Evolutionary conservation across 2,329 filamentous ascomycete genomes (phyloP).

Genomic region (Aspergillus piperis): DNA sequence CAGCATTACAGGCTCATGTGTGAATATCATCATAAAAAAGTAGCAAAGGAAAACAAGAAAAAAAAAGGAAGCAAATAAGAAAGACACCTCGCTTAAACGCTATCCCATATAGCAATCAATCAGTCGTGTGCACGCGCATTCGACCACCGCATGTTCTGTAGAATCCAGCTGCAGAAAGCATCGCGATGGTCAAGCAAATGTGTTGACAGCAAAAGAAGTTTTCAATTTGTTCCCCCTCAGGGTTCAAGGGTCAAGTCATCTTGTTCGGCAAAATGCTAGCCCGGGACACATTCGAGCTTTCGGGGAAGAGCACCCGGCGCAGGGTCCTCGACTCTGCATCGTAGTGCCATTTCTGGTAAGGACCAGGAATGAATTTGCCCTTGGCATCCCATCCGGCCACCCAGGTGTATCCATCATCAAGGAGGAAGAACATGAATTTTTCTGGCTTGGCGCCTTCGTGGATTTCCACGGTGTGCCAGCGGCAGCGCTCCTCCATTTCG

Average conservation of each 20-base stretch:
- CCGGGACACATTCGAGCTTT: slow-evolving; percentile 39
- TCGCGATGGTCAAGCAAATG: background rate
- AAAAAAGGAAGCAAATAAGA: background rate
- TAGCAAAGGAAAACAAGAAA: background rate
- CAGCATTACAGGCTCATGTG: slow-evolving; percentile 8
- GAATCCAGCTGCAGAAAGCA: slow-evolving; percentile 18
- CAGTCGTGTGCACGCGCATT: background rate
- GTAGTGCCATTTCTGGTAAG: slow-evolving; percentile 53
- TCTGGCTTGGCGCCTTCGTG: slow-evolving; percentile 40
- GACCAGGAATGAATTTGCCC: slow-evolving; percentile 53
- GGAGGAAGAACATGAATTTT: slow-evolving; percentile 50
- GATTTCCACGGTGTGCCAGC: slow-evolving; percentile 43
- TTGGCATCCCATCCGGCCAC: slow-evolving; percentile 53
- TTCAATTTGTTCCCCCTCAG: background rate
- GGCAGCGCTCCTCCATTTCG: slow-evolving; percentile 51
- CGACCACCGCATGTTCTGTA: slow-evolving; percentile 7
- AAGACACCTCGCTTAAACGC: slow-evolving; percentile 1
- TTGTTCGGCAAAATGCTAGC: slow-evolving; percentile 36
- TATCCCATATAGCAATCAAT: slow-evolving; percentile 8
- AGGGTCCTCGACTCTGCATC: slow-evolving; percentile 43
- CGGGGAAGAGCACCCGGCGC: slow-evolving; percentile 35
- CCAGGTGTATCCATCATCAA: slow-evolving; percentile 53
- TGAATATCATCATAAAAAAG: background rate
- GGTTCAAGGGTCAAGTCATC: slow-evolving; percentile 23
- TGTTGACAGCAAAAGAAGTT: background rate